Evolutionary conservation across 2,329 filamentous ascomycete species (phyloP).

Genomic region (Neurospora sp.): DNA sequence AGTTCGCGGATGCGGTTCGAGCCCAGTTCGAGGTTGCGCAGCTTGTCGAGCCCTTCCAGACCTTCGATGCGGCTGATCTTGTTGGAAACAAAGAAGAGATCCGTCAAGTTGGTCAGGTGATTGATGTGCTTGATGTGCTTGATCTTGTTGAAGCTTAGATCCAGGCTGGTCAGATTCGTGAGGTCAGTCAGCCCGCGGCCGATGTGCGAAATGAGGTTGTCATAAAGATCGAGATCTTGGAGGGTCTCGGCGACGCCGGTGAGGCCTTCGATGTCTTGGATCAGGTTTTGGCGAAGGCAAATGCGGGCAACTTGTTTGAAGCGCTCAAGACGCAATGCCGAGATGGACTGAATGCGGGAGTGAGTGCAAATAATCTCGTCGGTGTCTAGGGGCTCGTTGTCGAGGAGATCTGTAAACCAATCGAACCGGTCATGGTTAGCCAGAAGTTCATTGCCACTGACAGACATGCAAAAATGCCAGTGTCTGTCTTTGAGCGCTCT

Average conservation of each 20-base stretch:
- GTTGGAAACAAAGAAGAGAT: constrained; percentile 91
- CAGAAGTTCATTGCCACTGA: background rate
- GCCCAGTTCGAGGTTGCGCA: constrained; percentile 81
- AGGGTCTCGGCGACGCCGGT: constrained; percentile 54
- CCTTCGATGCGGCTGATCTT: constrained; percentile 84
- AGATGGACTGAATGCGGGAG: constrained; percentile 68
- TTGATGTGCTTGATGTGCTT: constrained; percentile 90
- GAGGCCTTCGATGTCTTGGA: constrained; percentile 70
- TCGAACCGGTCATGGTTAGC: background rate
- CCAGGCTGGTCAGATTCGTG: constrained; percentile 64
- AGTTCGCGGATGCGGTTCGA: constrained; percentile 89
- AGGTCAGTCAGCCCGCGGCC: constrained; percentile 66
- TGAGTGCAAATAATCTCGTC: constrained; percentile 88
- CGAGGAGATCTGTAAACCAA: constrained; percentile 42
- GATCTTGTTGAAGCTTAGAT: constrained; percentile 98
- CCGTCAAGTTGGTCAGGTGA: constrained; percentile 66
- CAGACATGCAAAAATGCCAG: background rate
- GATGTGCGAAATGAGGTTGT: constrained; percentile 86
- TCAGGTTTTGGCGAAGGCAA: constrained; percentile 87
- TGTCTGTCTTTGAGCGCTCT: background rate
- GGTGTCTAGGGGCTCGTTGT: constrained; percentile 48
- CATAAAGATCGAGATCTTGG: constrained; percentile 85
- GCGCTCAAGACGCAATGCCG: constrained; percentile 68
- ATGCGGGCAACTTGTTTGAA: constrained; percentile 68
- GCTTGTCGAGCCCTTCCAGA: constrained; percentile 60